These are phyloP conservation scores for Vanrija humicola DNA, from an alignment of 1,284 basidiomycete species.

Conservation along the genomic window DNA sequence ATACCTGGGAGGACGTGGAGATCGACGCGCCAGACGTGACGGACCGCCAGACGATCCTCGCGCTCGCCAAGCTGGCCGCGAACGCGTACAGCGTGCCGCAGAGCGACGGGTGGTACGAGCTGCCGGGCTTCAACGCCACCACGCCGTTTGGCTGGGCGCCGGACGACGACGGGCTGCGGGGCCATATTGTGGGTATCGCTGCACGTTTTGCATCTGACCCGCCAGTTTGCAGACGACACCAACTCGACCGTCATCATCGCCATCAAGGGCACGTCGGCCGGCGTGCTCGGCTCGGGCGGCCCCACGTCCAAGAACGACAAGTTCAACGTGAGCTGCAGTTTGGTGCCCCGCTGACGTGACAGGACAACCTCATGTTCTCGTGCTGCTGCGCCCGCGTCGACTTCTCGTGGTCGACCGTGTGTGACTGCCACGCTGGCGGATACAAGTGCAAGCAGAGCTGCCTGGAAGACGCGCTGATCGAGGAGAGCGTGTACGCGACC, in stretches of 20 bases:
- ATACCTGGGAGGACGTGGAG: constrained; percentile 53
- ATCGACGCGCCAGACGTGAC: constrained; percentile 60
- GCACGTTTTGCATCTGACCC: not conserved
- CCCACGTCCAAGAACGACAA: constrained; percentile 89
- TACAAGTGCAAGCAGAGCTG: constrained; percentile 82
- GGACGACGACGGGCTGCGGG: constrained; percentile 79
- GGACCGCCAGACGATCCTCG: constrained; percentile 68
- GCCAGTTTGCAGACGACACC: constrained; percentile 67
- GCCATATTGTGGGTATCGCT: constrained; percentile 62
- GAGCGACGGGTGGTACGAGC: constrained; percentile 71
- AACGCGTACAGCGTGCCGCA: constrained; percentile 73
- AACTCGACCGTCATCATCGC: constrained; percentile 83
- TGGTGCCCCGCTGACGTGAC: not conserved
- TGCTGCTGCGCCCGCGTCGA: constrained; percentile 95
- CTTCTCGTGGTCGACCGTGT: constrained; percentile 93
- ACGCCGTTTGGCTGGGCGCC: constrained; percentile 90
- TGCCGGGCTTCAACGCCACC: constrained; percentile 63
- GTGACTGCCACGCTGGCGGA: constrained; percentile 78
- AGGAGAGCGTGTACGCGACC: constrained; percentile 73
- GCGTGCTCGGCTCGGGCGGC: constrained; percentile 71
- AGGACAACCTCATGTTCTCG: constrained; percentile 93
- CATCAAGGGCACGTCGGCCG: constrained; percentile 90
- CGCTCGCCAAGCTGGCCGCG: constrained; percentile 89
- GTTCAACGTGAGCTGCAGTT: constrained; percentile 58
- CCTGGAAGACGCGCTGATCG: constrained; percentile 69